Evolutionary conservation across 2,329 filamentous ascomycete genomes (phyloP), one percentile per base, ranked within the genome.

Genomic region (Trichothecium sympodiale): DNA sequence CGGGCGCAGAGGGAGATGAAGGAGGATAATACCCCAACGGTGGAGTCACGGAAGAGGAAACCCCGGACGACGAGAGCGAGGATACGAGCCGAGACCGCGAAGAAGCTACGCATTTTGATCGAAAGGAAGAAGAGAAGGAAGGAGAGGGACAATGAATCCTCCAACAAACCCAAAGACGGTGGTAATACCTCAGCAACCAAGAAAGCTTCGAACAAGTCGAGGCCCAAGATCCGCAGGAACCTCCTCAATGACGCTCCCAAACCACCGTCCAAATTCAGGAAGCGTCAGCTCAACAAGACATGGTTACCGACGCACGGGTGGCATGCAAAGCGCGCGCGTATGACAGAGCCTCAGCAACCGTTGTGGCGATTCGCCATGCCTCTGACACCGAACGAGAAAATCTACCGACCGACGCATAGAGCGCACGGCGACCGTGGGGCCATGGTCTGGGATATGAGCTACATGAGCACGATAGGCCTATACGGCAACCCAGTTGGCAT

Each of bases 281-380:
- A 86, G 59, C 78, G 91, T 23, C 89, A 96, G 54, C 64, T 80
- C 31, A 71, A 83, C 55, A 96, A 96, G 64, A 87, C 83, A 3
- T 95, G 89, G 86, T 66, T 98, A 13, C 91, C 91, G 0, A 96
- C 91, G 6, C 91, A 98, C 56, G 62, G 93, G 44, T 98, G 83
- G 73, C 88, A 94, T 59, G 80, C 89, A 3, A 98, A 98, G 57
- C 70, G 91, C 40, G 86, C 91, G 16, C 82, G 74, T 41, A 93
- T 98, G 83, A 87, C 87, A 1, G 70, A 75, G 7, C 81, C 84
- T 0, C 79, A 74, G 33, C 71, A 81, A 31, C 81, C 85, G 3
- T 59, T 91, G n/a, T 98, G 91, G 91, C 74, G 87, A 29, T 94
- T 95, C 56, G 77, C 85, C 1, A 64, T 96, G 17, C 86, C 88